Percentiles rank a stretch among this genome's conserved stretches.
phyloP scores from a whole-genome alignment of 148 eudicot genomes.

The Fagopyrum homotropicum region DNA sequence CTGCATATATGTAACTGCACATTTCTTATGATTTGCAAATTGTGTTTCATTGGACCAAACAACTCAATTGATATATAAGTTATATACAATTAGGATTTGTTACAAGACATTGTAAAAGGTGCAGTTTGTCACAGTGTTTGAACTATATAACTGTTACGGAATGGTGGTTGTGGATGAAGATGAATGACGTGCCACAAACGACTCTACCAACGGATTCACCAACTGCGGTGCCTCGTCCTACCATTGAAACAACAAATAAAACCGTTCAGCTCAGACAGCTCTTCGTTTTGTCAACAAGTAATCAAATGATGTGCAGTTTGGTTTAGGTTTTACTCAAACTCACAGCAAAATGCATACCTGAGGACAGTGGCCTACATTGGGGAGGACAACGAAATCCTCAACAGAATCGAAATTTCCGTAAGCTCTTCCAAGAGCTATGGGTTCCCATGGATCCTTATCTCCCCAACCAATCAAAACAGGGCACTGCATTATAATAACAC shows the following conservation, averaged over 20 bases:
- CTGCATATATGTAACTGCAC: background rate
- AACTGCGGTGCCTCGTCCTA: constrained; percentile 95
- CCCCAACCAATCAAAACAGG: constrained; percentile 98
- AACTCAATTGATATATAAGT: background rate
- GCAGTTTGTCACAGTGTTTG: constrained; percentile 2
- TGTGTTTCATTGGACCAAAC: background rate
- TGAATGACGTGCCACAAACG: constrained; percentile 73
- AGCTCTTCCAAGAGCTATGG: constrained; percentile 82
- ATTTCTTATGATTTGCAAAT: background rate
- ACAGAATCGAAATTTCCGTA: constrained; percentile 60
- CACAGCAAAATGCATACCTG: constrained; percentile 39
- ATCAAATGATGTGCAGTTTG: background rate
- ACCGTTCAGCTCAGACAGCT: background rate
- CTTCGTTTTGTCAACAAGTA: background rate
- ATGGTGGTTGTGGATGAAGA: constrained; percentile 13
- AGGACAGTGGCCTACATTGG: constrained; percentile 95
- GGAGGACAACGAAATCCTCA: constrained; percentile 80
- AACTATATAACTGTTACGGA: background rate
- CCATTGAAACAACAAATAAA: constrained; percentile 12
- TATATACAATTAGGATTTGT: constrained; percentile 3
- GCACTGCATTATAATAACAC: constrained; percentile 36
- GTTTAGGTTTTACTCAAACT: background rate
- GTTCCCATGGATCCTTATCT: constrained; percentile 99
- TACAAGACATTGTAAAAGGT: constrained; percentile 3
- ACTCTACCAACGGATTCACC: constrained; percentile 68